A percentile compares a stretch with the other conserved stretches of the same genome.
phyloP scores from a whole-genome alignment of 129 eudicot species.

The Artemisia argyi region DNA sequence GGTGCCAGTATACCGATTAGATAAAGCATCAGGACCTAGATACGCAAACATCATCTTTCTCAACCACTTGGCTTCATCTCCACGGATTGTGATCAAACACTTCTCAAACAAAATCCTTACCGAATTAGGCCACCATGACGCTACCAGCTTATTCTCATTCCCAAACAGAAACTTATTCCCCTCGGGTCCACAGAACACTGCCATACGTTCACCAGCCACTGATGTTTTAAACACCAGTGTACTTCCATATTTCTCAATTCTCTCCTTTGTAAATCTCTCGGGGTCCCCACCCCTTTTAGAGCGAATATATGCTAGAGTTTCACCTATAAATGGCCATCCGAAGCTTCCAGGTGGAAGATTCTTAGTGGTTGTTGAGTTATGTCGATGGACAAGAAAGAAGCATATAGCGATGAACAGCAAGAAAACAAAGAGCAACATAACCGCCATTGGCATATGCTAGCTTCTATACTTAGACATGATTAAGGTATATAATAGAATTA shows the following conservation, averaged over 20 bases:
- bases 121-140: conserved; percentile 58
- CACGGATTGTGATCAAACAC: conserved; percentile 33
- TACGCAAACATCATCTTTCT: conserved; percentile 47
- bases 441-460: not conserved
- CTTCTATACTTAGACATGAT: not conserved
- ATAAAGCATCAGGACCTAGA: conserved; percentile 48
- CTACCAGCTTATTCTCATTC: conserved; percentile 54
- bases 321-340: conserved; percentile 28
- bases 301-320: conserved; percentile 7
- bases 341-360: conserved; percentile 29
- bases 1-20: conserved; percentile 37
- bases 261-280: conserved; percentile 24
- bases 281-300: conserved; percentile 4
- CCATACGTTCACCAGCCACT: conserved; percentile 34
- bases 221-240: conserved; percentile 48
- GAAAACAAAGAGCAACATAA: not conserved
- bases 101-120: conserved; percentile 44
- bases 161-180: conserved; percentile 60
- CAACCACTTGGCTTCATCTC: conserved; percentile 49
- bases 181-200: conserved; percentile 37
- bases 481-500: no score
- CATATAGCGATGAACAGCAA: not conserved
- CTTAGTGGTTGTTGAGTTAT: not conserved
- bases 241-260: conserved; percentile 25
- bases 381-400: not conserved